Evolutionary conservation across 805 yeast genomes (phyloP).

Genomic region (Cyberlindnera meyerae): DNA sequence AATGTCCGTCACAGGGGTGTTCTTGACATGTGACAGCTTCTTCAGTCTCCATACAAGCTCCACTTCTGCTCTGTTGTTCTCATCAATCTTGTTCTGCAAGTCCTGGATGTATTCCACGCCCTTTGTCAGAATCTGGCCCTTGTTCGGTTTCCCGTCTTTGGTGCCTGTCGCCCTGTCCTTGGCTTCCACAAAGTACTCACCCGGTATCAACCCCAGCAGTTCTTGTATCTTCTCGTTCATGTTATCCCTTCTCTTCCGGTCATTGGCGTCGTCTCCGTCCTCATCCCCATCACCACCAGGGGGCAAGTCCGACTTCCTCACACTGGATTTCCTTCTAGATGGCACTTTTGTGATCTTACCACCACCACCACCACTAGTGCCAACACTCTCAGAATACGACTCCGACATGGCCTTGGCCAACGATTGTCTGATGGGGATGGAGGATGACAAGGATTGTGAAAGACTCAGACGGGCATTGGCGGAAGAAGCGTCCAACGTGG

Average conservation of each 20-base stretch:
- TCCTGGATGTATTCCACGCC: conserved; percentile 67
- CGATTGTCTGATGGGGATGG: conserved; percentile 25
- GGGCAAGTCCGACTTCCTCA: conserved; percentile 4
- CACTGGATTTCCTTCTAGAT: conserved; percentile 19
- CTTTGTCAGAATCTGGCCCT: conserved; percentile 74
- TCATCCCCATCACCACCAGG: conserved; percentile 17
- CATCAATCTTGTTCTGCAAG: conserved; percentile 70
- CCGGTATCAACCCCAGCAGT: conserved; percentile 39
- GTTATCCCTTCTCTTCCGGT: conserved; percentile 49
- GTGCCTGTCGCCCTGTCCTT: conserved; percentile 54
- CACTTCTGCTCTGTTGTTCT: conserved; percentile 72
- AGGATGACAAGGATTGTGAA: conserved; percentile 12
- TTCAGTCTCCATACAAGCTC: conserved; percentile 61
- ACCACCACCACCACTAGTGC: too few species aligned
- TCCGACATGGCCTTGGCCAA: conserved; percentile 24
- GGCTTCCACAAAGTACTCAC: conserved; percentile 39
- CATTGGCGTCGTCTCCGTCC: conserved; percentile 31
- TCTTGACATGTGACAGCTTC: conserved; percentile 42
- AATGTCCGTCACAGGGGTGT: conserved; percentile 34
- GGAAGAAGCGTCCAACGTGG: conserved; percentile 15
- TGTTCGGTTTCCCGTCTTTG: conserved; percentile 79
- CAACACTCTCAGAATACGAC: conserved; percentile 17
- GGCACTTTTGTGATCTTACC: conserved; percentile 20
- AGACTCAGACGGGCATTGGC: conserved; percentile 8
- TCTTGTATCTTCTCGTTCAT: conserved; percentile 57